phyloP scores from a whole-genome alignment of 768 basidiomycete species.

The Panellus pusillus region DNA sequence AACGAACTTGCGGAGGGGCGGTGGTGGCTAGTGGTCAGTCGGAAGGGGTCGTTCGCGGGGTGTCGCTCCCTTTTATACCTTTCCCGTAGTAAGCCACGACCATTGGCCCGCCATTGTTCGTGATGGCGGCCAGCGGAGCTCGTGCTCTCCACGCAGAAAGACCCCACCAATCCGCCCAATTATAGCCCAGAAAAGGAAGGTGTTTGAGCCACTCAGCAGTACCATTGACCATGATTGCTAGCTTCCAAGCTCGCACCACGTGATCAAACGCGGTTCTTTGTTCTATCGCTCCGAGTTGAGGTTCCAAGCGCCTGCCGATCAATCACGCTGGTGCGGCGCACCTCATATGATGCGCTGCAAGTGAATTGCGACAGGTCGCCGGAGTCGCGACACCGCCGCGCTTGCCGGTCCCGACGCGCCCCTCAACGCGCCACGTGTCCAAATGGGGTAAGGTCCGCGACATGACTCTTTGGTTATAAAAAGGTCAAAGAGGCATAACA shows the following conservation, averaged over 20 bases:
- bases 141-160: not conserved
- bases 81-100: not conserved
- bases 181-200: slow-evolving; percentile 10
- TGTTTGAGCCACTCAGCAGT: slow-evolving; percentile 4
- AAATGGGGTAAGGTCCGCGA: slow-evolving; percentile 3
- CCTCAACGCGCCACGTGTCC: slow-evolving; percentile 2
- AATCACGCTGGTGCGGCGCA: not conserved
- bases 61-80: not conserved
- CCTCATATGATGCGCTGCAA: not conserved
- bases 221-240: not conserved
- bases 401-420: slow-evolving; percentile 8
- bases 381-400: not conserved
- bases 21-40: not conserved
- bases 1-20: not conserved
- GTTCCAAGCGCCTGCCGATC: not conserved
- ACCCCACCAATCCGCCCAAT: slow-evolving; percentile 1
- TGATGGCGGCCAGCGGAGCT: not conserved
- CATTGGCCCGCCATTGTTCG: slow-evolving; percentile 12
- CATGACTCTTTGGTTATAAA: slow-evolving; percentile 16
- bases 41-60: not conserved
- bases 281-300: not conserved
- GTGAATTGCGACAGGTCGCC: not conserved
- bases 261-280: not conserved
- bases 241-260: too few relatives aligned
- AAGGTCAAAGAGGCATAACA: not conserved